phyloP scores from a whole-genome alignment of 805 yeast species.

The Candida qinlingensis region DNA sequence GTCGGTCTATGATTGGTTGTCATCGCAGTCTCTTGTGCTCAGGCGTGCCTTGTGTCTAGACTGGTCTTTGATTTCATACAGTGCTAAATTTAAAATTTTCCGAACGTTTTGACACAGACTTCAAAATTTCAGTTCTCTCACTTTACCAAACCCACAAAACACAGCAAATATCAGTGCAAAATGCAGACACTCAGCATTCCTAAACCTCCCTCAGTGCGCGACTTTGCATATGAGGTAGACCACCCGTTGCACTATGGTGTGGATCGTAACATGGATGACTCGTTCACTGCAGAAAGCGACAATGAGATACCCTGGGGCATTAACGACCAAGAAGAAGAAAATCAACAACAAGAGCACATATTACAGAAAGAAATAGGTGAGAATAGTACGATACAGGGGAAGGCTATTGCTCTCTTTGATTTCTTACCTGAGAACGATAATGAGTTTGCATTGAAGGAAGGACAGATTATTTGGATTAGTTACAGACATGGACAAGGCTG shows the following conservation, averaged over 20 bases:
- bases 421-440: constrained; percentile 93
- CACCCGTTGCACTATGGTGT: constrained; percentile 71
- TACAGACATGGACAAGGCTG: constrained; percentile 98
- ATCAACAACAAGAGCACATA: constrained; percentile 13
- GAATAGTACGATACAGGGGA: constrained; percentile 32
- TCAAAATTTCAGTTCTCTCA: no score
- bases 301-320: constrained; percentile 12
- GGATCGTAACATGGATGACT: constrained; percentile 26
- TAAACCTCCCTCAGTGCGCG: constrained; percentile 47
- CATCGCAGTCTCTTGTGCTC: constrained; percentile 30
- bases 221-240: constrained; percentile 70
- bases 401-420: constrained; percentile 85
- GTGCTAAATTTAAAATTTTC: background rate
- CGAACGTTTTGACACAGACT: background rate
- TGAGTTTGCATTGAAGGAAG: constrained; percentile 72
- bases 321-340: constrained; percentile 16
- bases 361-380: constrained; percentile 16
- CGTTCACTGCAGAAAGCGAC: constrained; percentile 9
- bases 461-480: constrained; percentile 79
- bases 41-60: background rate
- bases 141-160: background rate
- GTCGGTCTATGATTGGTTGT: constrained; percentile 70
- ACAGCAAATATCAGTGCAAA: background rate
- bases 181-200: constrained; percentile 8
- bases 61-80: background rate